Evolutionary conservation across 352 stramenopile genomes (phyloP), one percentile per base, ranked within the genome.

Genomic region (Globisporangium spinosum): DNA sequence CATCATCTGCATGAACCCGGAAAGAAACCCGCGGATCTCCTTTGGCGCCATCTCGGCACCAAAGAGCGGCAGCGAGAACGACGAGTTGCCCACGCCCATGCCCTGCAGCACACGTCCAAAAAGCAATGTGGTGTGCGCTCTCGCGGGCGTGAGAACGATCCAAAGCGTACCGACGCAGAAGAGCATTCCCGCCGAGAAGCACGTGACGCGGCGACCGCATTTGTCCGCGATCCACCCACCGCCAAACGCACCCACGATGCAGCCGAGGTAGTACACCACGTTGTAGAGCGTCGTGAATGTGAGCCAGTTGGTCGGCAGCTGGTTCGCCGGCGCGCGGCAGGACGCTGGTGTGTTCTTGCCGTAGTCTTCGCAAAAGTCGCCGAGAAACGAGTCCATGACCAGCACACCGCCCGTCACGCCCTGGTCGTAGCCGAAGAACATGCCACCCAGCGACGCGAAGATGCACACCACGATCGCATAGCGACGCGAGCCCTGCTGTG

Each of bases 341-440:
- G 53, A 43, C 38, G 15, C 53, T 1, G 62, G 45, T 17, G 79
- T 71, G 76, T 84, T 83, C 66, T 80, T 77, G 67, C 65, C 73
- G 15, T 70, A 78, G 67, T 70, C 77, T 32, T 75, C 64, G 62
- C 79, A 85, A 29, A 83, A 87, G 25, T 72, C 74, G 20, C 59
- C 34, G 6, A 87, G 67, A 55, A 85, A 87, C 34, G 72, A 79
- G 61, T 76, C 59, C 74, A 82, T 82, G 62, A 82, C 69, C 9
- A 86, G 57, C 38, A 84, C 75, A 29, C 72, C 74, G 40, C 74
- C 70, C 0, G 74, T 83, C 27, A 82, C 74, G 23, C 76, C 78
- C 27, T 79, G 68, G 68, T 78, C 76, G 47, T 82, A 86, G 56
- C 78, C 78, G 53, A 86, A 80, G 69, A 83, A 82, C 35, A 82